Evolutionary conservation across 441 rosid genomes (phyloP).

Genomic region (Pelargonium myrrhifolium): DNA sequence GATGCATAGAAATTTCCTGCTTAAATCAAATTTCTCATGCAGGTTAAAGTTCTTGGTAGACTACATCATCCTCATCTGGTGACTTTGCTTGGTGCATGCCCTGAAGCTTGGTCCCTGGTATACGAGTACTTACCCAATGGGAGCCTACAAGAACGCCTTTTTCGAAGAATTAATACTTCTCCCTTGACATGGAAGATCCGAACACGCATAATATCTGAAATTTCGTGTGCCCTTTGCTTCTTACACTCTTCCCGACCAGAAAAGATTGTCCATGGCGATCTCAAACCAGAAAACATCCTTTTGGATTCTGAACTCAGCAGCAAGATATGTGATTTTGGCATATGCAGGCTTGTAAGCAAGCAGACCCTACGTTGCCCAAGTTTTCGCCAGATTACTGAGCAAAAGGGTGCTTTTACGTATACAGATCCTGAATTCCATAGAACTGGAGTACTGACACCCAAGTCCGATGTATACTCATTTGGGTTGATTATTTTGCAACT

Average conservation of each 20-base stretch:
- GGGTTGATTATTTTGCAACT: constrained; percentile 60
- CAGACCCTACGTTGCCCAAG: constrained; percentile 38
- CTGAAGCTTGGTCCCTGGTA: constrained; percentile 63
- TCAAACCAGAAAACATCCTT: constrained; percentile 60
- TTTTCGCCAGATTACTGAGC: constrained; percentile 30
- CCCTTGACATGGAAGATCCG: constrained; percentile 54
- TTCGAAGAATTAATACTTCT: constrained; percentile 35
- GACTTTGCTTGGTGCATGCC: constrained; percentile 62
- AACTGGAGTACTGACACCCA: constrained; percentile 48
- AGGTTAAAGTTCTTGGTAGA: constrained; percentile 64
- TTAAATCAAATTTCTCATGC: background rate
- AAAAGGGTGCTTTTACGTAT: constrained; percentile 51
- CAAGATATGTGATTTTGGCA: constrained; percentile 66
- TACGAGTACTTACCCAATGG: constrained; percentile 62
- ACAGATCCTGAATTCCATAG: constrained; percentile 58
- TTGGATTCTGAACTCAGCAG: constrained; percentile 54
- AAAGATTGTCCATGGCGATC: constrained; percentile 61
- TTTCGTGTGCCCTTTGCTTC: constrained; percentile 65
- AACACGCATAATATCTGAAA: constrained; percentile 46
- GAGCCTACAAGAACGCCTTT: constrained; percentile 51
- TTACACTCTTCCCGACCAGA: constrained; percentile 65
- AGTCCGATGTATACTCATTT: constrained; percentile 51
- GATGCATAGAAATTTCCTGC: too few relatives aligned
- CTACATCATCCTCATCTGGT: constrained; percentile 66
- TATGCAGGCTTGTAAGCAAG: constrained; percentile 45